Percentiles rank a stretch among this genome's conserved stretches.
Evolutionary conservation across 345 rosid species (phyloP).

Genomic region (Bruguiera gymnorhiza): DNA sequence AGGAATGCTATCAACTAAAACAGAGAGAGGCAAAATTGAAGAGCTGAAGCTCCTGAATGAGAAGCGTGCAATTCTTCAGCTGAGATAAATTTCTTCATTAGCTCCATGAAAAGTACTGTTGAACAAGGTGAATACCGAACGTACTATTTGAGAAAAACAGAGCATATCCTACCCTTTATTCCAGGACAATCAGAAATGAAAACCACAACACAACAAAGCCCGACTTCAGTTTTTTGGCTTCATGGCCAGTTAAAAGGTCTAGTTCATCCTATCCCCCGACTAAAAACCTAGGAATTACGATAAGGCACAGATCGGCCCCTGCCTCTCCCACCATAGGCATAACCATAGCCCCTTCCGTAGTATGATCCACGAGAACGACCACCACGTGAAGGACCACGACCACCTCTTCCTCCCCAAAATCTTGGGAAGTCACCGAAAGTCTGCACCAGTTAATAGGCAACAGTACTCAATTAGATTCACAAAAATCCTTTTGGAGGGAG

Average conservation of each 20-base stretch:
- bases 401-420: slow-evolving; percentile 26
- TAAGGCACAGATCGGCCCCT: slow-evolving; percentile 11
- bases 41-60: not conserved
- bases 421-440: slow-evolving; percentile 30
- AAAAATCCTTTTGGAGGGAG: not conserved
- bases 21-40: not conserved
- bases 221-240: slow-evolving; percentile 2
- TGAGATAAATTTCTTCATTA: slow-evolving; percentile 10
- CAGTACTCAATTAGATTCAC: not conserved
- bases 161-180: slow-evolving; percentile 22
- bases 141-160: not conserved
- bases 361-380: slow-evolving; percentile 25
- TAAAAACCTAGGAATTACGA: slow-evolving; percentile 5
- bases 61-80: not conserved
- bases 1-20: not conserved
- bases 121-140: not conserved
- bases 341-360: slow-evolving; percentile 24
- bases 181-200: slow-evolving; percentile 13
- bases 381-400: slow-evolving; percentile 24
- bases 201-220: slow-evolving; percentile 10
- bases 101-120: slow-evolving; percentile 6
- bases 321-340: slow-evolving; percentile 25
- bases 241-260: not conserved
- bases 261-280: not conserved
- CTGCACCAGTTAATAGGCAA: slow-evolving; percentile 14